Conservation (phyloP, 495 filamentous ascomycete genomes). For the Terfezia boudieri region DNA sequence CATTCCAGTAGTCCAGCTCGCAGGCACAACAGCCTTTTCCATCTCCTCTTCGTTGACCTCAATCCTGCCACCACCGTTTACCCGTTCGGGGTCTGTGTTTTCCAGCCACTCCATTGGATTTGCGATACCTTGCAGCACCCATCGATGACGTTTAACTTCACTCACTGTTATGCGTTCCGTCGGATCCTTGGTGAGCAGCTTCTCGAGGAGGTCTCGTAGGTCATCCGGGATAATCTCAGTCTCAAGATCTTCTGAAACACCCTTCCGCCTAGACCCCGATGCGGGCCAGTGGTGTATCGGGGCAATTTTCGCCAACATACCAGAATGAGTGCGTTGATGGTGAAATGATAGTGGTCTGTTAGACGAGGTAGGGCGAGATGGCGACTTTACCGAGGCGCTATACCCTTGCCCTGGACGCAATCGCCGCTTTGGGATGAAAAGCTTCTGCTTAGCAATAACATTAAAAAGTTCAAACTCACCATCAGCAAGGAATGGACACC, state of each 20-base stretch:
- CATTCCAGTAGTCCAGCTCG: conserved; percentile 41
- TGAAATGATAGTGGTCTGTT: not conserved
- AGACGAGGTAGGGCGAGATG: not conserved
- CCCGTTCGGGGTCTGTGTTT: conserved; percentile 67
- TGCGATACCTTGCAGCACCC: conserved; percentile 62
- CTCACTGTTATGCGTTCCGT: conserved; percentile 64
- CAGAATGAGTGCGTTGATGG: conserved; percentile 9
- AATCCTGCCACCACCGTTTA: conserved; percentile 69
- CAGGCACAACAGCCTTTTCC: conserved; percentile 53
- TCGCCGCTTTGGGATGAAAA: conserved; percentile 62
- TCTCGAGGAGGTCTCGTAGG: conserved; percentile 55
- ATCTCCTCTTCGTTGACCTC: conserved; percentile 82
- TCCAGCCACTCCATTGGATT: conserved; percentile 68
- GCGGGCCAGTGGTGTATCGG: conserved; percentile 18
- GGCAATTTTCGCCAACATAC: conserved; percentile 29
- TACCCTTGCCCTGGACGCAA: conserved; percentile 31
- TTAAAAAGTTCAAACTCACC: conserved; percentile 80
- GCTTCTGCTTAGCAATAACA: conserved; percentile 70
- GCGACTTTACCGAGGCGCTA: not conserved
- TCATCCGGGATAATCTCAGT: conserved; percentile 75
- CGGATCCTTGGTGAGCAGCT: conserved; percentile 75
- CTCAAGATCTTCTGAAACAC: conserved; percentile 38
- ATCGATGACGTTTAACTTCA: conserved; percentile 91
- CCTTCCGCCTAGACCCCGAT: conserved; percentile 6
- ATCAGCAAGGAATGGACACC: conserved; percentile 75